These are phyloP conservation scores for Trichoderma atrobrunneum DNA, from an alignment of 2,329 filamentous ascomycete genomes.

Conservation along the genomic window DNA sequence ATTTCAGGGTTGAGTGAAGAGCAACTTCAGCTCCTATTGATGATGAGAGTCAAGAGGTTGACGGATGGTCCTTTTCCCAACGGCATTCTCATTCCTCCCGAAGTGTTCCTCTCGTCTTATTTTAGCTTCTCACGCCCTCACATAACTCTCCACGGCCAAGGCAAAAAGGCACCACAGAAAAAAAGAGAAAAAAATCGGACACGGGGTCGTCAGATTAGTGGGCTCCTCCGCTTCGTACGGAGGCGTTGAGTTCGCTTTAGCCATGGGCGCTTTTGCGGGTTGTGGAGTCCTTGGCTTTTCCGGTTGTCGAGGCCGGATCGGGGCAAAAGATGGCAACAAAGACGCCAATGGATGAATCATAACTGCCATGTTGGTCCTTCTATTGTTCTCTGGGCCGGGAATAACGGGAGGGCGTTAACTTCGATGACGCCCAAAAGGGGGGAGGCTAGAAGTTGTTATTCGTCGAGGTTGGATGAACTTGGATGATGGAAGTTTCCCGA, in stretches of 20 bases:
- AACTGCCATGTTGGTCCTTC: neutral
- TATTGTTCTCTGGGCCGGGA: neutral
- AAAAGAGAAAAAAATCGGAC: conserved; percentile 6
- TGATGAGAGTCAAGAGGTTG: neutral
- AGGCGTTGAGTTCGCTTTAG: neutral
- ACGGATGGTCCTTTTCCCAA: neutral
- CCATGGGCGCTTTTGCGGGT: neutral
- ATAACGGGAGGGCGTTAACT: neutral
- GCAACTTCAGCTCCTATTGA: neutral
- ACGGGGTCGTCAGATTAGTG: neutral
- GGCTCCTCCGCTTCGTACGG: neutral
- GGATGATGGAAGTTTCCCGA: neutral
- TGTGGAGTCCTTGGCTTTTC: conserved; percentile 7
- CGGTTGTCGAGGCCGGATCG: neutral
- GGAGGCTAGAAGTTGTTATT: neutral
- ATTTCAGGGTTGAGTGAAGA: neutral
- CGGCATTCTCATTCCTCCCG: neutral
- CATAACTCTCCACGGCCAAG: neutral
- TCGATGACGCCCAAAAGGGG: neutral
- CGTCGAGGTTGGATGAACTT: neutral
- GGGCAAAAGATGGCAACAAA: conserved; percentile 11
- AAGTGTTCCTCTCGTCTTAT: neutral
- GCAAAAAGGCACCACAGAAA: neutral
- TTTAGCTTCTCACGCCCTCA: neutral
- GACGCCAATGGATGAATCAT: conserved; percentile 2